Evolutionary conservation across 140 eudicot species (phyloP), one percentile per base, ranked within the genome.

Genomic region (Oenanthe javanica): DNA sequence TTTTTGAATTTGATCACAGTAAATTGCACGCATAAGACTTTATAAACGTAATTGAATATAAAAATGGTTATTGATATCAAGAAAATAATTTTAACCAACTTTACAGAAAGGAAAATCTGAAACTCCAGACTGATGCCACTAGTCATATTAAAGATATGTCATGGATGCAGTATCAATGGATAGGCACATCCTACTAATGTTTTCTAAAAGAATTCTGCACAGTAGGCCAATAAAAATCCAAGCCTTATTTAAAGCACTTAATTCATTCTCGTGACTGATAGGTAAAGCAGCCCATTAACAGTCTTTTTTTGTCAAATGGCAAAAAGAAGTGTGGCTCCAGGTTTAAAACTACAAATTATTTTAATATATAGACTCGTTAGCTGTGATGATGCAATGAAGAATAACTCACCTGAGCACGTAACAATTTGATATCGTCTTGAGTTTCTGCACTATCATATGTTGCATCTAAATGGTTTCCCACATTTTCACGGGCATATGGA

Each of bases 401-500:
- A 81, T 47, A 42, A 70, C 90, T 79, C 82, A 93, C 99, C 84
- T 95, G 99, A 74, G 88, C 84, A 12, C 93, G 91, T 80, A 95
- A 85, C 55, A 95, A 78, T 79, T 89, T 85, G 69, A 95, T 95
- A 84, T 90, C 99, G 66, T 91, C 93, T 88, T 89, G 96, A 64
- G 99, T 95, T 79, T 86, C 91, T 64, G 84, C 83, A 36, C 93
- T 75, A 47, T 88, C 96, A 77, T 92, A 95, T 47, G 99, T 95
- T 81, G 87, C 93, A 81, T 91, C 97, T 83, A 95, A 80, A 84
- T 95, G 99, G 84, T 77, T 95, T 80, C 89, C 87, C 59, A 95
- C 97, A 82, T 88, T 95, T 18, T 88, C 91, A 79, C 87, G 93
- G 73, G 99, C 99, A 85, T 95, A 95, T 15, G 99, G 99, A 71